Conservation (phyloP, 768 basidiomycete genomes). For the Pisolithus tinctorius region DNA sequence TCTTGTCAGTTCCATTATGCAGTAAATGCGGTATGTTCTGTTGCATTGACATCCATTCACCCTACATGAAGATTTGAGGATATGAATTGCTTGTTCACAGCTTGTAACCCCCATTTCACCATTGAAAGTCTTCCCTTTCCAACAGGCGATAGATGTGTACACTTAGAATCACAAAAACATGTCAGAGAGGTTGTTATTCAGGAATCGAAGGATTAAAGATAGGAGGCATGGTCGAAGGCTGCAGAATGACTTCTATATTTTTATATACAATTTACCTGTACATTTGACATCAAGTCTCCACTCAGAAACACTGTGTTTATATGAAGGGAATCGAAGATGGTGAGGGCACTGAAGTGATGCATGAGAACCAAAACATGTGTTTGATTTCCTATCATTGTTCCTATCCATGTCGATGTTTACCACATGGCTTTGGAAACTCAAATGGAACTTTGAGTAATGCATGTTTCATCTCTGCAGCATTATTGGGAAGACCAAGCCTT, state of each 20-base stretch:
- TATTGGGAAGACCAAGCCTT: conserved; percentile 59
- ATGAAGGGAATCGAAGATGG: too few relatives aligned
- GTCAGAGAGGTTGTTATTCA: too few relatives aligned
- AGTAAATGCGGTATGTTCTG: conserved; percentile 31
- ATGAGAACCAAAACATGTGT: background rate
- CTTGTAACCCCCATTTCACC: conserved; percentile 41
- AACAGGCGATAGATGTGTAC: conserved; percentile 48
- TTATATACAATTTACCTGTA: too few relatives aligned
- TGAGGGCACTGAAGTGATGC: background rate
- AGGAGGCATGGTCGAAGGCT: too few relatives aligned
- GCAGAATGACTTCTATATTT: too few relatives aligned
- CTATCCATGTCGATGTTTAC: conserved; percentile 24
- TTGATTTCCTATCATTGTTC: too few relatives aligned
- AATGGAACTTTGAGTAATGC: conserved; percentile 74
- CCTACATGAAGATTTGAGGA: conserved; percentile 29
- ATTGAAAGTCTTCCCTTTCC: conserved; percentile 55
- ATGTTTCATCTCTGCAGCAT: conserved; percentile 55
- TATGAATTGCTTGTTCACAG: conserved; percentile 8
- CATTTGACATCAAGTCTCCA: too few relatives aligned
- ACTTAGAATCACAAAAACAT: conserved; percentile 37
- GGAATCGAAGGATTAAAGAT: too few relatives aligned
- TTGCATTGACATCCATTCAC: background rate
- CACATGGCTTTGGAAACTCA: conserved; percentile 65
- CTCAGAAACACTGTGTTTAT: too few relatives aligned
- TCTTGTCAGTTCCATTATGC: conserved; percentile 49